These are phyloP conservation scores for Phoenix roebelenii DNA, from an alignment of 176 grass and related monocot genomes.

Conservation along the genomic window DNA sequence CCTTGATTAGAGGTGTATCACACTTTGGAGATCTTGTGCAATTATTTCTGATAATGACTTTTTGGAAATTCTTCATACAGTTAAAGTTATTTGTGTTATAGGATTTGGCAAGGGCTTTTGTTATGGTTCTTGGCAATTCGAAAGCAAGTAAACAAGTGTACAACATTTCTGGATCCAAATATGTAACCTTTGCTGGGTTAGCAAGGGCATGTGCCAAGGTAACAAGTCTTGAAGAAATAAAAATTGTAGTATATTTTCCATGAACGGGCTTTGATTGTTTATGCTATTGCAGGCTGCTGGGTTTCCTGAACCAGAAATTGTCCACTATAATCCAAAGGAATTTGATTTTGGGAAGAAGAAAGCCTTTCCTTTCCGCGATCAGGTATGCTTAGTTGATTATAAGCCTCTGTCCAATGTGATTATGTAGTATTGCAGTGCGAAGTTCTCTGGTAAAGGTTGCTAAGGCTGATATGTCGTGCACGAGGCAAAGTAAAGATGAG, in stretches of 20 bases:
- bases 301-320: conserved; percentile 78
- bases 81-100: conserved; percentile 1
- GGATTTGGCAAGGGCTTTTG: conserved; percentile 72
- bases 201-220: conserved; percentile 95
- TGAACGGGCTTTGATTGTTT: neutral
- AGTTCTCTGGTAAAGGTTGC: too few relatives aligned
- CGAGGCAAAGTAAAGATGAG: too few relatives aligned
- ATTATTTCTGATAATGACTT: too few relatives aligned
- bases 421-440: too few relatives aligned
- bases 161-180: conserved; percentile 91
- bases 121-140: conserved; percentile 52
- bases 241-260: neutral
- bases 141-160: conserved; percentile 90
- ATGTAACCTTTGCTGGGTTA: conserved; percentile 91
- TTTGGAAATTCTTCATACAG: too few relatives aligned
- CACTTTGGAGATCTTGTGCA: too few relatives aligned
- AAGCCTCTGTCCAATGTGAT: too few relatives aligned
- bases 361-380: conserved; percentile 88
- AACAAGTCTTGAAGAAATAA: neutral
- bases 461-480: too few relatives aligned
- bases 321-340: conserved; percentile 93
- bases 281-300: conserved; percentile 47
- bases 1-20: too few relatives aligned
- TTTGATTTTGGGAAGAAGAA: conserved; percentile 97
- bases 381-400: conserved; percentile 32